Conservation (phyloP, 768 basidiomycete genomes). For the Polyporus arcularius region DNA sequence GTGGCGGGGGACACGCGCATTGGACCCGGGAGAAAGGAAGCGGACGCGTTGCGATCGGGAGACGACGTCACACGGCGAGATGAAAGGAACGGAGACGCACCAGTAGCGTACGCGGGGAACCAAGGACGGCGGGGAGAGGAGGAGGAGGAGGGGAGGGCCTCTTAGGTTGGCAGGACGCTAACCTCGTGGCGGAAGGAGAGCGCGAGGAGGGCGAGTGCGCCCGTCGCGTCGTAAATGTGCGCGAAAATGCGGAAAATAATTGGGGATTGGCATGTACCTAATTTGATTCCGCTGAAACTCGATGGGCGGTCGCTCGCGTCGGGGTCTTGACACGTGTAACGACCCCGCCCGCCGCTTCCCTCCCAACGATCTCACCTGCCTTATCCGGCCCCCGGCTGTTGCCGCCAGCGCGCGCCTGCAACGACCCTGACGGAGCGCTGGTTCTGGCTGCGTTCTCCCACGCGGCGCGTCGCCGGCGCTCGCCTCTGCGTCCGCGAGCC, state of each 20-base stretch:
- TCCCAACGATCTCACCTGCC: constrained; percentile 21
- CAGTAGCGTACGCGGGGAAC: constrained; percentile 13
- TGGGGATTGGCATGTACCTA: constrained; percentile 20
- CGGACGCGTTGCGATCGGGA: constrained; percentile 13
- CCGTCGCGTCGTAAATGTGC: constrained; percentile 16
- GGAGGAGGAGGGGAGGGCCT: constrained; percentile 1
- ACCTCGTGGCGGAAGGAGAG: constrained; percentile 21
- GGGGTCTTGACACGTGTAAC: constrained; percentile 28
- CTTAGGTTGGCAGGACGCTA: constrained; percentile 15
- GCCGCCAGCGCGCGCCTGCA: constrained; percentile 16
- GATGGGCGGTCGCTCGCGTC: constrained; percentile 15
- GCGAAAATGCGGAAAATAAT: constrained; percentile 26
- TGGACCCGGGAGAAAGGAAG: constrained; percentile 17
- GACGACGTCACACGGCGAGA: constrained; percentile 14
- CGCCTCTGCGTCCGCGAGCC: not conserved
- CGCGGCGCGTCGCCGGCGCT: not conserved
- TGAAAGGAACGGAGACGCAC: constrained; percentile 5
- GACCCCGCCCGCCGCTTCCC: constrained; percentile 17
- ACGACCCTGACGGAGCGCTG: constrained; percentile 15
- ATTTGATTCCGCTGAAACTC: constrained; percentile 32
- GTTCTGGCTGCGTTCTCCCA: not conserved
- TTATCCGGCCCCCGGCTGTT: constrained; percentile 10
- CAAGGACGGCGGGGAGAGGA: constrained; percentile 8
- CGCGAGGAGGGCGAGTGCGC: constrained; percentile 15
- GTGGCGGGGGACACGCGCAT: not conserved